phyloP scores from a whole-genome alignment of 805 yeast species.

The Candida nanaspora region DNA sequence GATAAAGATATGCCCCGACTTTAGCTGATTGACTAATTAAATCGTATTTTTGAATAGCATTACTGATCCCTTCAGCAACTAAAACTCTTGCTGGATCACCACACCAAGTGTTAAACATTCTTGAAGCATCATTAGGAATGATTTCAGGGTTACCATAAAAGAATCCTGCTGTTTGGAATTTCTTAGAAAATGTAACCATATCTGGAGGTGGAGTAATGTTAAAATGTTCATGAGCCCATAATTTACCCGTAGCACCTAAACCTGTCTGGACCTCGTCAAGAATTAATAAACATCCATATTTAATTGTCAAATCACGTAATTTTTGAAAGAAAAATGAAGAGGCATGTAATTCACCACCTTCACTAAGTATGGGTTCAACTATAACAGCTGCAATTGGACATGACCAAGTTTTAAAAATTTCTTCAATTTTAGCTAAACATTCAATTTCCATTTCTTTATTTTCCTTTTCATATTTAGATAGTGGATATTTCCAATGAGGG shows the following conservation, averaged over 20 bases:
- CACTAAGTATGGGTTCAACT: constrained; percentile 87
- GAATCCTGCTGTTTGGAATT: constrained; percentile 69
- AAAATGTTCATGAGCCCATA: constrained; percentile 72
- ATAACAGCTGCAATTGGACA: constrained; percentile 82
- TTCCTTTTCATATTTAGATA: constrained; percentile 78
- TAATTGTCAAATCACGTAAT: constrained; percentile 50
- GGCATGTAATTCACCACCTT: constrained; percentile 84
- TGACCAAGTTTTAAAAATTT: constrained; percentile 59
- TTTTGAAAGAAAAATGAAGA: constrained; percentile 55
- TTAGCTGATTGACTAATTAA: constrained; percentile 42
- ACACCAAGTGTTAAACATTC: constrained; percentile 76
- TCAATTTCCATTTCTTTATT: constrained; percentile 76
- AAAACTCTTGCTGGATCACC: constrained; percentile 70
- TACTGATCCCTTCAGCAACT: constrained; percentile 48
- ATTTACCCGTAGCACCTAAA: constrained; percentile 63
- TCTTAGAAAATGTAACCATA: constrained; percentile 64
- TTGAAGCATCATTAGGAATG: constrained; percentile 52
- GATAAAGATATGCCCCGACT: constrained; percentile 56
- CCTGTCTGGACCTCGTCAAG: constrained; percentile 74
- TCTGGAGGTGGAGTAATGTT: constrained; percentile 56
- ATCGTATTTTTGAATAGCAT: constrained; percentile 47
- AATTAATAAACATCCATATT: constrained; percentile 51
- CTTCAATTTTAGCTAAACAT: constrained; percentile 72
- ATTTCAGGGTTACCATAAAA: constrained; percentile 52
- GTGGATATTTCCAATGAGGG: constrained; percentile 63